Conservation (phyloP, 768 basidiomycete genomes). For the Kondoa malvinella region DNA sequence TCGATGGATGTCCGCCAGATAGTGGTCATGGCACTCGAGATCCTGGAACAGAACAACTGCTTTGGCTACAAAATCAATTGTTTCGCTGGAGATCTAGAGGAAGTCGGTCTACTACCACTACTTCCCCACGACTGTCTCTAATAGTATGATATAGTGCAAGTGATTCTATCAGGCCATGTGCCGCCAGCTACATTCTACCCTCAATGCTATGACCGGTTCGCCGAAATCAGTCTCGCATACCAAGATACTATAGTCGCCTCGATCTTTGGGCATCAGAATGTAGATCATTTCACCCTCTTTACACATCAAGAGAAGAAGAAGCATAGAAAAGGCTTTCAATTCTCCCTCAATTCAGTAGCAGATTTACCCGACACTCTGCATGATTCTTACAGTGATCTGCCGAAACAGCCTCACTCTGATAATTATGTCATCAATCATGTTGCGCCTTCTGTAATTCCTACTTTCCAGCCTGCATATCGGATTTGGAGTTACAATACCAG, state of each 20-base stretch:
- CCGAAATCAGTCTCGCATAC: conserved; percentile 51
- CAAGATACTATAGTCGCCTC: conserved; percentile 79
- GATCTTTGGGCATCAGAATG: conserved; percentile 32
- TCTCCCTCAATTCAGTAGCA: background rate
- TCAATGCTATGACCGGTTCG: conserved; percentile 14
- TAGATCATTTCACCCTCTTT: conserved; percentile 20
- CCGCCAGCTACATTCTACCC: conserved; percentile 43
- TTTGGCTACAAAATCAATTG: conserved; percentile 80
- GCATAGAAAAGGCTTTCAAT: conserved; percentile 26
- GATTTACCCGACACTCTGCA: conserved; percentile 11
- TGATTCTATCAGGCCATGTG: conserved; percentile 51
- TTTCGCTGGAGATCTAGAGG: conserved; percentile 47
- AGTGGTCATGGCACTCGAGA: conserved; percentile 41
- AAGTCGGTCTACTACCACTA: conserved; percentile 40
- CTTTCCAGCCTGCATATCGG: conserved; percentile 64
- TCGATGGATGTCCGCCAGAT: conserved; percentile 26
- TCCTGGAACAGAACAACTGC: conserved; percentile 72
- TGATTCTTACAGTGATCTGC: conserved; percentile 11
- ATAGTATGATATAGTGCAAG: conserved; percentile 28
- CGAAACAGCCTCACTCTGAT: conserved; percentile 41
- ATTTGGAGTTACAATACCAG: conserved; percentile 67
- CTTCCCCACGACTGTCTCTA: background rate
- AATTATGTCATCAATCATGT: conserved; percentile 64
- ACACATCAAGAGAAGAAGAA: conserved; percentile 24
- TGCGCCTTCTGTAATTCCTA: conserved; percentile 67